These are phyloP conservation scores for Phallus indusiatus DNA, from an alignment of 768 basidiomycete genomes.

Conservation along the genomic window DNA sequence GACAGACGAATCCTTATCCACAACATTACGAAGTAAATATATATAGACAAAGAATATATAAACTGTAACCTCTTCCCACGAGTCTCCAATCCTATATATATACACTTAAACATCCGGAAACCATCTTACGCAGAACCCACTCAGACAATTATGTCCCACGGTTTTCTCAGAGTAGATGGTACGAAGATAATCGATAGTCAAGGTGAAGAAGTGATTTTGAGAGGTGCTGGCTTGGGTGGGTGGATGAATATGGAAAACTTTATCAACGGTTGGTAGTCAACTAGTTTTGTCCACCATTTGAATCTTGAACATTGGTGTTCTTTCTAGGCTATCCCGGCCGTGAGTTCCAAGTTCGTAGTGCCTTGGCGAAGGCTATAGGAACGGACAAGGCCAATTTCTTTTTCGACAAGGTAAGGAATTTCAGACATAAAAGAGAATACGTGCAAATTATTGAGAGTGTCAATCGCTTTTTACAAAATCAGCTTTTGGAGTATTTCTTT, in stretches of 20 bases:
- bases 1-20: not conserved
- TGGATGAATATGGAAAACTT: constrained; percentile 88
- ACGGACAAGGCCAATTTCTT: constrained; percentile 62
- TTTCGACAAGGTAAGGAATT: constrained; percentile 61
- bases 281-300: not conserved
- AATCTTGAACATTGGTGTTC: not conserved
- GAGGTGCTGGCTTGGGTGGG: constrained; percentile 76
- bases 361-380: constrained; percentile 57
- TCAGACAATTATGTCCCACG: constrained; percentile 17
- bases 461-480: not conserved
- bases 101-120: not conserved
- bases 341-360: constrained; percentile 68
- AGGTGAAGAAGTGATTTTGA: constrained; percentile 48
- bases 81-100: constrained; percentile 25
- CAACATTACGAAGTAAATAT: not conserved
- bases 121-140: not conserved
- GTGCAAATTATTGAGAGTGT: not conserved
- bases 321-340: constrained; percentile 64
- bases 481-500: constrained; percentile 85
- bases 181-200: constrained; percentile 50
- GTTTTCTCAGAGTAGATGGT: constrained; percentile 46
- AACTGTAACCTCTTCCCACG: constrained; percentile 72
- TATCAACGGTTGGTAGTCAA: constrained; percentile 23
- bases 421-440: not conserved
- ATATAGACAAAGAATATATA: constrained; percentile 15